phyloP scores from a whole-genome alignment of 2,329 filamentous ascomycete species.

The Trichoderma oligosporum region DNA sequence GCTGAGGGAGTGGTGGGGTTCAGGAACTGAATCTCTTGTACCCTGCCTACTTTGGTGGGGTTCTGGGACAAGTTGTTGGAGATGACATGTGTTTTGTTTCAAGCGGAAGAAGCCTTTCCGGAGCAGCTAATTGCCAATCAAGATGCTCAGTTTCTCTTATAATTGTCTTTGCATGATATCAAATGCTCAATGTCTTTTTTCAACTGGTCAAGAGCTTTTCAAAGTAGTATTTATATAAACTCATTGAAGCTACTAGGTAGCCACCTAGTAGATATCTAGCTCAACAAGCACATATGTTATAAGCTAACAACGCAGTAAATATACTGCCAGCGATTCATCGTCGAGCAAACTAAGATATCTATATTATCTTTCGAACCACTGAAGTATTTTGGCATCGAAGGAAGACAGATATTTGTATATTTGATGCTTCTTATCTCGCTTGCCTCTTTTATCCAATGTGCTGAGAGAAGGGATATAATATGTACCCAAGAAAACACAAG shows the following conservation, averaged over 20 bases:
- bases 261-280: neutral
- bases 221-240: neutral
- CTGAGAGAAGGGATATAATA: no score
- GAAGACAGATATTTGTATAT: no score
- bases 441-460: no score
- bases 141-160: neutral
- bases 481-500: no score
- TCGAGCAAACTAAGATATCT: no score
- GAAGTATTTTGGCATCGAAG: no score
- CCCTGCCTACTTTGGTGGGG: constrained; percentile 11
- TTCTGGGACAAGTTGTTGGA: neutral
- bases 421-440: no score
- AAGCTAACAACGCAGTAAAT: no score
- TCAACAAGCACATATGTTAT: neutral
- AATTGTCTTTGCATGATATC: neutral
- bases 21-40: neutral
- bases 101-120: neutral
- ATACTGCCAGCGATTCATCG: no score
- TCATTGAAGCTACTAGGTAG: no score
- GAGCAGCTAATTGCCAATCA: neutral
- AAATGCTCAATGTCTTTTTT: no score
- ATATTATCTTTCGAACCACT: no score
- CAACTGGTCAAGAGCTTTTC: neutral
- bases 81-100: constrained; percentile 4
- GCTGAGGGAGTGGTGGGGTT: constrained; percentile 15